Evolutionary conservation across 2,329 filamentous ascomycete genomes (phyloP), one percentile per base, ranked within the genome.

Genomic region (Alternaria panax): DNA sequence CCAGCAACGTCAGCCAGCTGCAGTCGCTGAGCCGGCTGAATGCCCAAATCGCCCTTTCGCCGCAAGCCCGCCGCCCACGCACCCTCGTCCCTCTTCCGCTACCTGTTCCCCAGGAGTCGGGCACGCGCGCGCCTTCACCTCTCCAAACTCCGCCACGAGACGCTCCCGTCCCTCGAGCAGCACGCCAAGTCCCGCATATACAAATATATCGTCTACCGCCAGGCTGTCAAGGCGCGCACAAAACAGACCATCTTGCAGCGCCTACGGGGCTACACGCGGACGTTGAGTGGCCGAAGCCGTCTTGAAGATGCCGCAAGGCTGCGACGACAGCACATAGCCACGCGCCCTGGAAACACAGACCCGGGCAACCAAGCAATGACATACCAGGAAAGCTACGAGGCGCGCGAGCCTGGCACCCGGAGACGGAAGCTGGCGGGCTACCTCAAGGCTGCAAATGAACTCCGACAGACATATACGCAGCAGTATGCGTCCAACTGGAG

Each of bases 351-450:
- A 34, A 51, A 22, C 5, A 51, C 75, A 68, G 74, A 71, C 69
- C 20, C 70, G 60, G 51, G 11, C 32, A 60, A 62, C n/a, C 54
- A 40, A 48, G 63, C 54, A 27, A 74, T 77, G 72, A 68, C 72
- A 54, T 72, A 64, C 70, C 73, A 74, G 67, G 67, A 75, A 58
- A 65, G 73, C 73, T 77, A 71, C 72, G 78, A 78, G 75, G 72
- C 76, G 52, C 74, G 79, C 66, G 81, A 93, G 79, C 84, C 86
- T 34, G 92, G 93, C 1, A 85, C 87, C n/a, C 83, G 92, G 65
- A 85, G 94, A 68, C 90, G 86, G 78, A 96, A 90, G 82, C 81
- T 97, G 42, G 92, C 90, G 32, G 88, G 87, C 12, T 91, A 90
- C 72, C 73, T 91, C 54, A 89, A 87, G 72, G 88, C 89, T 51